These are phyloP conservation scores for Schizonepeta tenuifolia DNA, from an alignment of 257 asterid genomes.

Conservation along the genomic window DNA sequence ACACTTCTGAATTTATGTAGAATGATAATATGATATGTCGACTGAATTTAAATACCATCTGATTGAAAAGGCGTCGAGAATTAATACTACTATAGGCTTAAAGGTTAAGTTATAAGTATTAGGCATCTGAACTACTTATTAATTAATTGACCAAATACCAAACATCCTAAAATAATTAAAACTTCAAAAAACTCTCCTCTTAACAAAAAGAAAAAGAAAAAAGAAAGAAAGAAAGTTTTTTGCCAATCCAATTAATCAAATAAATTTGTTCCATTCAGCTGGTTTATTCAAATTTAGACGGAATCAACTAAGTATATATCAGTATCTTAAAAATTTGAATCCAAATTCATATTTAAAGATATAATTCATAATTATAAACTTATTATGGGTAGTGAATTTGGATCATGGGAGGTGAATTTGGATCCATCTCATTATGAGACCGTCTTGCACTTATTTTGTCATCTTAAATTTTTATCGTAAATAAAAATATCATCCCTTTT, in stretches of 20 bases:
- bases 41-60: neutral
- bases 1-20: neutral
- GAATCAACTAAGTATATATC: neutral
- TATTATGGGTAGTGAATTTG: no score
- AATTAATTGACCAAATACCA: neutral
- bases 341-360: no score
- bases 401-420: no score
- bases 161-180: neutral
- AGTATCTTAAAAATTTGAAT: neutral
- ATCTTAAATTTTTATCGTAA: neutral
- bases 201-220: no score
- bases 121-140: neutral
- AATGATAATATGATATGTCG: neutral
- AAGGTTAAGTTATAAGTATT: neutral
- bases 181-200: neutral
- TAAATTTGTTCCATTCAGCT: neutral
- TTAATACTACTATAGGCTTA: neutral
- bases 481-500: neutral
- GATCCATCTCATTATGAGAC: no score
- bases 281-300: neutral
- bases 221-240: neutral
- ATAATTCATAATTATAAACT: no score
- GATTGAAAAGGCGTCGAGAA: neutral
- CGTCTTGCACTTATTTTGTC: no score
- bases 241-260: neutral